Evolutionary conservation across 371 early-diverging fungal species (phyloP).

Genomic region (Mucor velutinosus): DNA sequence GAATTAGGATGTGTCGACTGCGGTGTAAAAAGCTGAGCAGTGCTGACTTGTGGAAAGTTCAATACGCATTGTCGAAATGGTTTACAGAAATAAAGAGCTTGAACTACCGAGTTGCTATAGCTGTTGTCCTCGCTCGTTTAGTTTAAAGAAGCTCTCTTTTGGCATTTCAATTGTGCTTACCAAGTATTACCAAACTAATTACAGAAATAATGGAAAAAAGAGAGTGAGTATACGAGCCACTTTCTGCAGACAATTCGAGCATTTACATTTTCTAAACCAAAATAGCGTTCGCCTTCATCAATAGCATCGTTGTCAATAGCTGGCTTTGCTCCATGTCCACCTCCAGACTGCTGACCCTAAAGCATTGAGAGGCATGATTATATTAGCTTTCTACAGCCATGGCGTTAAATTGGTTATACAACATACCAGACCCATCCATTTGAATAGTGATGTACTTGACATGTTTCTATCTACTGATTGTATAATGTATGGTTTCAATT

Average conservation of each 20-base stretch:
- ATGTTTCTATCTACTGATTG: conserved; percentile 10
- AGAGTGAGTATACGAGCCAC: background rate
- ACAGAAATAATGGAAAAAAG: background rate
- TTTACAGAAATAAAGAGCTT: conserved; percentile 93
- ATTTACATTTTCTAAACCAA: conserved; percentile 91
- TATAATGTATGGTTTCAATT: background rate
- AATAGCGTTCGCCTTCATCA: conserved; percentile 72
- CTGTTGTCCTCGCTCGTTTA: conserved; percentile 37
- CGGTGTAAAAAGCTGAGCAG: conserved; percentile 3
- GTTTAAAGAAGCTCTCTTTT: background rate
- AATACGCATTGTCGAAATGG: conserved; percentile 94
- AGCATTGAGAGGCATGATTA: background rate
- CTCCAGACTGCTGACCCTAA: conserved; percentile 45
- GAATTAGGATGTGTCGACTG: conserved; percentile 7
- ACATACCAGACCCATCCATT: conserved; percentile 82
- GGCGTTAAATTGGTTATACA: background rate
- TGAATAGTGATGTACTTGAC: conserved; percentile 76
- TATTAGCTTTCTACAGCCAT: background rate
- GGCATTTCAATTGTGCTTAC: conserved; percentile 41
- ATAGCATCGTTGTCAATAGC: conserved; percentile 32
- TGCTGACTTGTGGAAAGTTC: conserved; percentile 58
- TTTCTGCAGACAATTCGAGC: background rate
- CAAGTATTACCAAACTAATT: conserved; percentile 90
- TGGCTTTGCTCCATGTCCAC: conserved; percentile 24
- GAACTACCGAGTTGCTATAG: conserved; percentile 95